Conservation (phyloP, 192 early-diverging fungal species). For the Umbelopsis sp. region DNA sequence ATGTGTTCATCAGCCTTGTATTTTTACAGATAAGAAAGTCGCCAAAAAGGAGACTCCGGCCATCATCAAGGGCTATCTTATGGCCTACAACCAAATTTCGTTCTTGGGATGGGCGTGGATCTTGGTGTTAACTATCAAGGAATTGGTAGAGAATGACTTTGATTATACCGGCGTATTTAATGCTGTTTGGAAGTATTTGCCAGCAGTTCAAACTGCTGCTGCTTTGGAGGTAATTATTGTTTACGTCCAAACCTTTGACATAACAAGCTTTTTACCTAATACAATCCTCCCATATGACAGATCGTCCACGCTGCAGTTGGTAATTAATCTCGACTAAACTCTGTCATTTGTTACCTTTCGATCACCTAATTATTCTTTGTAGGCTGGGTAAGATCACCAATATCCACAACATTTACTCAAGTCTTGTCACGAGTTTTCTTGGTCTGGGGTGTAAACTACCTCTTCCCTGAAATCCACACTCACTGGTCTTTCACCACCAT, state of each 20-base stretch:
- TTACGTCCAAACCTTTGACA: neutral
- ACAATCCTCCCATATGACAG: conserved; percentile 21
- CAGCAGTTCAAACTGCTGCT: conserved; percentile 81
- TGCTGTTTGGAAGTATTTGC: conserved; percentile 62
- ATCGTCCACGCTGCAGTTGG: conserved; percentile 42
- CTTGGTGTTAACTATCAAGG: conserved; percentile 56
- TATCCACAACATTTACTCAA: conserved; percentile 82
- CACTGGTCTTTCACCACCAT: conserved; percentile 78
- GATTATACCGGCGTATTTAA: conserved; percentile 66
- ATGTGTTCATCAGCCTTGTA: neutral
- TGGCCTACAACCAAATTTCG: conserved; percentile 85
- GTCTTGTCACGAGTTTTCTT: conserved; percentile 85
- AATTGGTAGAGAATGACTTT: conserved; percentile 56
- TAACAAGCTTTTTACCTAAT: neutral
- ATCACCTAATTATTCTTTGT: conserved; percentile 25
- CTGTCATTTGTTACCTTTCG: neutral
- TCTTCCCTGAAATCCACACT: conserved; percentile 69
- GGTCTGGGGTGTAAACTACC: conserved; percentile 77
- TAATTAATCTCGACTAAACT: neutral
- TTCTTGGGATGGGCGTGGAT: conserved; percentile 82
- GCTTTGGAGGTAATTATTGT: conserved; percentile 73
- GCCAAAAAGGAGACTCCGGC: conserved; percentile 5
- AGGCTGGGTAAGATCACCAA: conserved; percentile 83
- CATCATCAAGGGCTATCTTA: conserved; percentile 65
- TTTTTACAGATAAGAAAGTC: neutral